These are phyloP conservation scores for Phytopythium kandeliae DNA, from an alignment of 352 stramenopile species.

Conservation along the genomic window DNA sequence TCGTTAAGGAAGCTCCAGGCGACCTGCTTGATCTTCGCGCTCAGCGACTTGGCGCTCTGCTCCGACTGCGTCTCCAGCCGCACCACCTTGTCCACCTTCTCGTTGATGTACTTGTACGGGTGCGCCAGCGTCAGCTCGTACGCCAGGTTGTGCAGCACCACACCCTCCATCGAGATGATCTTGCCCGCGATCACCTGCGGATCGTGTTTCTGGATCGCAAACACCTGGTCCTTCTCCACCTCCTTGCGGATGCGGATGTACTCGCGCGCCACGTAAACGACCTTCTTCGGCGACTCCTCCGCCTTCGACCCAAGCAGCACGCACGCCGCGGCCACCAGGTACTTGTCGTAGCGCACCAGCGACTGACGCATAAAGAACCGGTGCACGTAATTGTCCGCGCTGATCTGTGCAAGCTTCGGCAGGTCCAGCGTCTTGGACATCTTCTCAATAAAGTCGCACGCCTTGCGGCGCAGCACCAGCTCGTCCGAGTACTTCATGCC, in stretches of 20 bases:
- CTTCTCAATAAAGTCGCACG: constrained; percentile 84
- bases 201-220: constrained; percentile 75
- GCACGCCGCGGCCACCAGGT: constrained; percentile 72
- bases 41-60: constrained; percentile 44
- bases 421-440: constrained; percentile 74
- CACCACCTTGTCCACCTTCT: constrained; percentile 83
- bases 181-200: constrained; percentile 54
- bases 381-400: constrained; percentile 84
- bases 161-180: constrained; percentile 83
- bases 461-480: constrained; percentile 62
- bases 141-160: constrained; percentile 71
- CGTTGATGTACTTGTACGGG: constrained; percentile 85
- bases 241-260: constrained; percentile 68
- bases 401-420: constrained; percentile 79
- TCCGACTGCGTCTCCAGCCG: constrained; percentile 51
- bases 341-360: constrained; percentile 82
- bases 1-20: constrained; percentile 89
- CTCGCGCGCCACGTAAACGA: constrained; percentile 63
- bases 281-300: constrained; percentile 79
- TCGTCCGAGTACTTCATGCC: constrained; percentile 76
- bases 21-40: constrained; percentile 80
- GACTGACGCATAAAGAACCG: constrained; percentile 86
- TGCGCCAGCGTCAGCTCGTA: constrained; percentile 85
- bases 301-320: constrained; percentile 82
- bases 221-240: constrained; percentile 71